Evolutionary conservation across 2,329 filamentous ascomycete species (phyloP), one percentile per base, ranked within the genome.

Genomic region (Exophiala mesophila): DNA sequence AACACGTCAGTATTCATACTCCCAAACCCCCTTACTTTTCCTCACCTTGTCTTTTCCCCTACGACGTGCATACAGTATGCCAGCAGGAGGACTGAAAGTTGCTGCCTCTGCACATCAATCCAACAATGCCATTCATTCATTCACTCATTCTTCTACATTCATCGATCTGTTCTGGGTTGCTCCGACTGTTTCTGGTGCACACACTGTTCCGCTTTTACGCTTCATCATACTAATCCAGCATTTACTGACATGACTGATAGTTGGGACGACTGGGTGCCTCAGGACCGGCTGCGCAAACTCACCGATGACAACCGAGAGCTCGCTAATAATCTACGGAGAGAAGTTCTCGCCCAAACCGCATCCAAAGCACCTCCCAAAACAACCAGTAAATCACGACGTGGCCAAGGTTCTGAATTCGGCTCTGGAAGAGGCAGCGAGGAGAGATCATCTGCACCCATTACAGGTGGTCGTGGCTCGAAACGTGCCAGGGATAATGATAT

Each of bases 191-290:
- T n/a, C n/a, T n/a, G n/a, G n/a, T n/a, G n/a, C n/a, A n/a, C n/a
- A n/a, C n/a, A n/a, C n/a, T n/a, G n/a, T n/a, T n/a, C n/a, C n/a
- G n/a, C n/a, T n/a, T n/a, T n/a, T n/a, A n/a, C n/a, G n/a, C n/a
- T n/a, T n/a, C n/a, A n/a, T n/a, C n/a, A n/a, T n/a, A n/a, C n/a
- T n/a, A n/a, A n/a, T n/a, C n/a, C n/a, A n/a, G n/a, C n/a, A n/a
- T n/a, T n/a, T n/a, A n/a, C n/a, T n/a, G n/a, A n/a, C n/a, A n/a
- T n/a, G n/a, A n/a, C n/a, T n/a, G n/a, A n/a, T 59, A 85, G 82
- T 50, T 98, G 92, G 92, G 92, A 98, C 69, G 92, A 98, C 69
- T 97, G 90, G 90, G 92, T 97, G 32, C 80, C 86, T 16, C 82
- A 88, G 65, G 90, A 97, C 63, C 86, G 92, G 54, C 83, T 98